Evolutionary conservation across 345 rosid species (phyloP).

Genomic region (Odontarrhena argentea): DNA sequence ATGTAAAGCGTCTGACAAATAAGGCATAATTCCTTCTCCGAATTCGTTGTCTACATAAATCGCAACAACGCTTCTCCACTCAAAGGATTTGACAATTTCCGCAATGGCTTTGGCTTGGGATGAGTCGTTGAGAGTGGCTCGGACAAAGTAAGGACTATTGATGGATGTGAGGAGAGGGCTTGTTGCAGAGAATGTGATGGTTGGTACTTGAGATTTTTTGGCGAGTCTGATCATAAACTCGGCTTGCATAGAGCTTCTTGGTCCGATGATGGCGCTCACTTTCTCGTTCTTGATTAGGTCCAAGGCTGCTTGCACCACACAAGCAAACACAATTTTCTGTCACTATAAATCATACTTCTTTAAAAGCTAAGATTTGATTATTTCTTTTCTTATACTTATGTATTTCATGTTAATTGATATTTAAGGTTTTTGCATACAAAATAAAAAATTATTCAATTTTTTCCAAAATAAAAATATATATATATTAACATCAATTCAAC

Average conservation of each 20-base stretch:
- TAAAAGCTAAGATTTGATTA: too few species aligned
- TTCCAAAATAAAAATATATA: too few species aligned
- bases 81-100: conserved; percentile 40
- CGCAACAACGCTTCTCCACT: conserved; percentile 51
- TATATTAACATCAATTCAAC: too few species aligned
- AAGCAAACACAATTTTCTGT: conserved; percentile 18
- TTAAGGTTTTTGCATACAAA: too few species aligned
- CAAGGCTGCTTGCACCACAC: conserved; percentile 45
- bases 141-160: conserved; percentile 43
- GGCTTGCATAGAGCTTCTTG: conserved; percentile 52
- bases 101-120: conserved; percentile 51
- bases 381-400: too few species aligned
- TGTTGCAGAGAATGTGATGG: conserved; percentile 51
- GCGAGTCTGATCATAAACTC: conserved; percentile 42
- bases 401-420: too few species aligned
- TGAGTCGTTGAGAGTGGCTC: conserved; percentile 49
- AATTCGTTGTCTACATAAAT: conserved; percentile 46
- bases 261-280: conserved; percentile 63
- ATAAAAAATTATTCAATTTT: too few species aligned
- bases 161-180: conserved; percentile 43
- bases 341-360: too few species aligned
- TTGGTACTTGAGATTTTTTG: conserved; percentile 51
- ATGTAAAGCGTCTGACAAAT: conserved; percentile 47
- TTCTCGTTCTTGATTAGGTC: conserved; percentile 51
- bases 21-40: conserved; percentile 50